These are phyloP conservation scores for Nakazawaea siamensis DNA, from an alignment of 805 yeast species.

Conservation along the genomic window DNA sequence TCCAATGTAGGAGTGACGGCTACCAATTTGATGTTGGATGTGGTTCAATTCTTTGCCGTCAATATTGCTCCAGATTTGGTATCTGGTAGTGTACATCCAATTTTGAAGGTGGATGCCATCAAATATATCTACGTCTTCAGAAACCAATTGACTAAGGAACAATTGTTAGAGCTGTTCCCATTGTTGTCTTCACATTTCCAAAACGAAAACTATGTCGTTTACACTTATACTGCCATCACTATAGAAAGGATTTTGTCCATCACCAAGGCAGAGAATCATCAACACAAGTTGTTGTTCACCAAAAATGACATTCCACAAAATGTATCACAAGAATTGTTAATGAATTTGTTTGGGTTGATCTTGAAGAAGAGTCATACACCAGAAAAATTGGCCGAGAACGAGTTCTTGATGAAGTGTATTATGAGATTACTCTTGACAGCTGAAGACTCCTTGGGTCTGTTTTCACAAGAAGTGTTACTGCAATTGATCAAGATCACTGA, in stretches of 20 bases:
- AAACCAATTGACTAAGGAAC: constrained; percentile 85
- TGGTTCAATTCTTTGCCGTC: constrained; percentile 73
- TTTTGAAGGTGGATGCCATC: constrained; percentile 86
- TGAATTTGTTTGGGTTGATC: constrained; percentile 60
- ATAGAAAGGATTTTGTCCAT: constrained; percentile 81
- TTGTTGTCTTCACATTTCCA: constrained; percentile 63
- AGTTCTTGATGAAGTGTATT: constrained; percentile 80
- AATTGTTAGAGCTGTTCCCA: constrained; percentile 73
- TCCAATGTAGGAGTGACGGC: constrained; percentile 83
- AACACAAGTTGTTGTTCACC: constrained; percentile 48
- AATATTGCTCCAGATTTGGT: constrained; percentile 80
- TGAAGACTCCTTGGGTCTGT: constrained; percentile 49
- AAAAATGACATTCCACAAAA: constrained; percentile 62
- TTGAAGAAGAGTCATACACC: constrained; percentile 56
- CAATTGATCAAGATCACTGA: constrained; percentile 65
- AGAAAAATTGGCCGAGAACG: constrained; percentile 91
- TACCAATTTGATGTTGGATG: constrained; percentile 77
- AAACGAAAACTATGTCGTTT: constrained; percentile 68
- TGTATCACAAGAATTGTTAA: constrained; percentile 51
- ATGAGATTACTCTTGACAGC: constrained; percentile 76
- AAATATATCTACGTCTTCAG: constrained; percentile 84
- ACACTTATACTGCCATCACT: constrained; percentile 90
- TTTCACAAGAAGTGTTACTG: constrained; percentile 40
- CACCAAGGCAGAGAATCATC: constrained; percentile 49
- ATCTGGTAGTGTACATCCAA: constrained; percentile 53